These are phyloP conservation scores for Termitomyces sp. DNA, from an alignment of 768 basidiomycete genomes.

Conservation along the genomic window DNA sequence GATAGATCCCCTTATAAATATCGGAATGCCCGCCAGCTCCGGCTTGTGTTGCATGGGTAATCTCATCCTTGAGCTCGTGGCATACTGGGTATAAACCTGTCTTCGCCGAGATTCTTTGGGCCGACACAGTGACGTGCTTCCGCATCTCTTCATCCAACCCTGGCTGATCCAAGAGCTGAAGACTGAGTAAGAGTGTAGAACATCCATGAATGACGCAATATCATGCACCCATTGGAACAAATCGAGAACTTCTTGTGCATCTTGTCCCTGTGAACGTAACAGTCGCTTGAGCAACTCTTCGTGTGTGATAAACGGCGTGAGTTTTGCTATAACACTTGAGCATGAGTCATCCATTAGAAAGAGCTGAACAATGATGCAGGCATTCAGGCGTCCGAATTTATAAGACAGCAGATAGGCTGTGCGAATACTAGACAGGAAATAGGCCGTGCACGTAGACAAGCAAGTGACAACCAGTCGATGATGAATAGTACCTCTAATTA, in stretches of 20 bases:
- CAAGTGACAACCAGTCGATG: no score
- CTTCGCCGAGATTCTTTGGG: neutral
- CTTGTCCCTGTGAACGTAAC: neutral
- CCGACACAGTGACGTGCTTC: no score
- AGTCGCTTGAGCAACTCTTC: neutral
- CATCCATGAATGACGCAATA: neutral
- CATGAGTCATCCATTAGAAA: neutral
- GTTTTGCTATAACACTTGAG: neutral
- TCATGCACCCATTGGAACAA: neutral
- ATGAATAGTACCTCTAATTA: no score
- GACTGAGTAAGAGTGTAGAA: neutral
- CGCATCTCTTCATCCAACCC: neutral
- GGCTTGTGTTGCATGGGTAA: neutral
- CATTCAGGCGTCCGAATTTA: no score
- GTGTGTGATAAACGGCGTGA: neutral
- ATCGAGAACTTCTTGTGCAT: neutral
- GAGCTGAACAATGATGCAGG: no score
- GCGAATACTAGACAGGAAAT: no score
- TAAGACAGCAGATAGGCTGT: no score
- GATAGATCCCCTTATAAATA: neutral
- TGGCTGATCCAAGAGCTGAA: neutral
- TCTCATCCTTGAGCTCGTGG: neutral
- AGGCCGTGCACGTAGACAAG: no score
- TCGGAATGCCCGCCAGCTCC: constrained; percentile 1
- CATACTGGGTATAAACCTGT: neutral